Percentiles rank a stretch among this genome's conserved stretches.
phyloP scores from a whole-genome alignment of 2,329 filamentous ascomycete genomes.

The Aspergillus sp. region DNA sequence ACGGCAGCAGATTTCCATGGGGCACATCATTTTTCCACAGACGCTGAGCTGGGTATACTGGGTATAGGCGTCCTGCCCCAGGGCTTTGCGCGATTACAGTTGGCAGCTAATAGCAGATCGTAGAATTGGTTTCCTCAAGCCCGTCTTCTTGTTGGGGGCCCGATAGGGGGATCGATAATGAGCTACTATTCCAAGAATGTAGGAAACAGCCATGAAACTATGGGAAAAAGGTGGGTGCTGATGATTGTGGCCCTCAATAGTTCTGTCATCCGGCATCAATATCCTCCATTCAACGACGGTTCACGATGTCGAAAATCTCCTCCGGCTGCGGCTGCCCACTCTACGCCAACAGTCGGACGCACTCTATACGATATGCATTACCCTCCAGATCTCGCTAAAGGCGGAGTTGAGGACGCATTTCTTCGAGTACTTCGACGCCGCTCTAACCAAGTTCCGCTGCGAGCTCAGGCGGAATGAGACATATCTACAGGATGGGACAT shows the following conservation, averaged over 20 bases:
- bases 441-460: conserved; percentile 32
- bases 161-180: too few relatives aligned
- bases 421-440: conserved; percentile 34
- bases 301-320: conserved; percentile 22
- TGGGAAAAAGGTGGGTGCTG: background rate
- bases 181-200: background rate
- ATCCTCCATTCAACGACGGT: conserved; percentile 34
- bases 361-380: conserved; percentile 34
- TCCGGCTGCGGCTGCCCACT: conserved; percentile 25
- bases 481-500: conserved; percentile 32
- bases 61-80: too few relatives aligned
- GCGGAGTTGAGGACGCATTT: conserved; percentile 19
- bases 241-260: background rate
- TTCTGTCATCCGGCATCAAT: conserved; percentile 27
- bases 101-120: too few relatives aligned
- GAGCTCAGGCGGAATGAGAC: conserved; percentile 30
- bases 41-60: too few relatives aligned
- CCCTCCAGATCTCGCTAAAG: conserved; percentile 29
- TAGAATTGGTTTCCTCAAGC: too few relatives aligned
- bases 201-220: background rate
- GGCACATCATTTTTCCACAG: too few relatives aligned
- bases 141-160: too few relatives aligned
- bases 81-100: too few relatives aligned
- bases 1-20: too few relatives aligned
- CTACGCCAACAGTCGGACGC: conserved; percentile 32